Evolutionary conservation across 371 early-diverging fungal genomes (phyloP).

Genomic region (Dentiscutata heterogama): DNA sequence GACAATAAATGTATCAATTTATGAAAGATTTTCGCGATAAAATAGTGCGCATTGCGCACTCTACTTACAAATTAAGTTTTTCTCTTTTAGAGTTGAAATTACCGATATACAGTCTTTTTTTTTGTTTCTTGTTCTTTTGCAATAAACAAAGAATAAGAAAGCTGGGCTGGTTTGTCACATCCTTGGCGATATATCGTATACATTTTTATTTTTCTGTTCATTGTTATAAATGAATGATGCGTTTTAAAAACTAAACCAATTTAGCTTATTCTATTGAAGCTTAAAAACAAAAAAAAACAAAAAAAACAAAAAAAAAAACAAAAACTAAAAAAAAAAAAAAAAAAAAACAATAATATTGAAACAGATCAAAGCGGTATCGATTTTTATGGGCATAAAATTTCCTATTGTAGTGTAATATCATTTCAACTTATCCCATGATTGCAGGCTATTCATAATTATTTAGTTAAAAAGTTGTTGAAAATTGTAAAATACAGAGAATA

Average conservation of each 20-base stretch:
- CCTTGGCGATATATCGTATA: conserved; percentile 28
- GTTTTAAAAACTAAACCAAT: conserved; percentile 16
- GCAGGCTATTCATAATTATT: too few species aligned
- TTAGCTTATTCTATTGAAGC: conserved; percentile 14
- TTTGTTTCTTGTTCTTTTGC: conserved; percentile 1
- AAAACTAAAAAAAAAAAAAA: too few species aligned
- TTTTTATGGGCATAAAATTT: too few species aligned
- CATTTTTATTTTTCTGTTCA: conserved; percentile 3
- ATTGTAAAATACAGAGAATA: too few species aligned
- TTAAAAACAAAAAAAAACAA: neutral
- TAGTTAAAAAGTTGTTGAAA: too few species aligned
- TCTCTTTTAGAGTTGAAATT: conserved; percentile 33
- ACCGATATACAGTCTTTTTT: neutral
- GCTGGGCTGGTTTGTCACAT: neutral
- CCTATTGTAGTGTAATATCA: too few species aligned
- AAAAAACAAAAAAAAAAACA: too few species aligned
- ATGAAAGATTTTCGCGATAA: neutral
- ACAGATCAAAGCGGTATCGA: too few species aligned
- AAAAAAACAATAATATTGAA: too few species aligned
- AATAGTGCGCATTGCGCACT: conserved; percentile 44
- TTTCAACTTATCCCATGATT: too few species aligned
- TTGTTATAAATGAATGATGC: neutral
- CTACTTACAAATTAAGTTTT: conserved; percentile 42
- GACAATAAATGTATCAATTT: neutral
- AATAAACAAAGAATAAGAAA: conserved; percentile 13